Base-by-base conservation (phyloP, 2,329 filamentous ascomycete genomes). In the Ceratocystis eucalypticola region DNA sequence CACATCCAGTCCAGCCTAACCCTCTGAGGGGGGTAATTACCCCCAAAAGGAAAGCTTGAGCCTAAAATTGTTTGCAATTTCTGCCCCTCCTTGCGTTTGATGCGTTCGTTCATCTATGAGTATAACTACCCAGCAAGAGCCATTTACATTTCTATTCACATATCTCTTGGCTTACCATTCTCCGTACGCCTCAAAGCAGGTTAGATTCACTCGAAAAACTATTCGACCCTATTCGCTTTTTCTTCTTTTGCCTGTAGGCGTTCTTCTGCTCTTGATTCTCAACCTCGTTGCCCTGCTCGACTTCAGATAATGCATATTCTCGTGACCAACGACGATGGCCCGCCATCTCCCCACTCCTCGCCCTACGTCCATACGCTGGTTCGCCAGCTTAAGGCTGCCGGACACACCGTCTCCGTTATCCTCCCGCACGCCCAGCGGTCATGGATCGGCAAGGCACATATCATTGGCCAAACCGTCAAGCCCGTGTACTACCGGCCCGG, bases 371-470 rank as follows among this genome's bases (percentile, higher is more conserved):
- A 90, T 77, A 86, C 84, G 69, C 82, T 93, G 67, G 82, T 92
- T 55, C 79, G 84, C 68, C 82, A 83, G 65, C 85, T 94, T 63
- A 85, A 91, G 74, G 76, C 80, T 66, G 85, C 87, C 41, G 91
- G 91, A 6, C 93, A 96, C 76, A 81, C 79, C n/a, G 90, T 97
- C 68, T 96, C 91, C 6, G 92, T 99, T 62, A 88, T 94, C 69
- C 84, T 99, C 15, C 94, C 94, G 1, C 85, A 96, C 75, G 87
- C 87, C 5, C 94, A 99, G 77, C 86, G 93, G 69, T 96, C 91
- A 66, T 99, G 94, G 94, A 97, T 99, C 72, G 92, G 92, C 71
- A 99, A 99, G 80, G 94, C 94, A 2, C 94, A 97, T 76, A 89
- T 97, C 73, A 91, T 97, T 72, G 92, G 92, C 66, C 88, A 93